Evolutionary conservation across 805 yeast genomes (phyloP).

Genomic region (Cyberlindnera xishuangbannaensis): DNA sequence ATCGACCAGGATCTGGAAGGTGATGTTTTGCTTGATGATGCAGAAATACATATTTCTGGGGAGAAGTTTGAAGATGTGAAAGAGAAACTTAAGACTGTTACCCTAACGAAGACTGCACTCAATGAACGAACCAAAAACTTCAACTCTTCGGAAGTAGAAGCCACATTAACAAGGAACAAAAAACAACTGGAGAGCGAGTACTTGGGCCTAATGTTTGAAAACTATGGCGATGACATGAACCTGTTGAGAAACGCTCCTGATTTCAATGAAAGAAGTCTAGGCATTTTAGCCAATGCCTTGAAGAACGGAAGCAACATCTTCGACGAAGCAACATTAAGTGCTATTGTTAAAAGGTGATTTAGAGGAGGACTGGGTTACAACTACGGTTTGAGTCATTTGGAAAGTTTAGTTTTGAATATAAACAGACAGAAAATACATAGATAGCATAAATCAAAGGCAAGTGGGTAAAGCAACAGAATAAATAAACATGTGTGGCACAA

Average conservation of each 20-base stretch:
- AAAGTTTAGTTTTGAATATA: not conserved
- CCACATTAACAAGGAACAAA: slow-evolving; percentile 26
- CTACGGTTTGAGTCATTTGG: not conserved
- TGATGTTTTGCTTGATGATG: slow-evolving; percentile 29
- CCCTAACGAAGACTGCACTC: slow-evolving; percentile 31
- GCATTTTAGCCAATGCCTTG: slow-evolving; percentile 19
- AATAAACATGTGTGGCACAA: no score
- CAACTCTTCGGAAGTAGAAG: slow-evolving; percentile 27
- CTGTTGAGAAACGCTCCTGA: slow-evolving; percentile 51
- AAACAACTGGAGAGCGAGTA: slow-evolving; percentile 43
- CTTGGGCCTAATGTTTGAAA: slow-evolving; percentile 48
- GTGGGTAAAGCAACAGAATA: no score
- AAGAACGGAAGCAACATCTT: slow-evolving; percentile 20
- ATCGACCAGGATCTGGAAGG: slow-evolving; percentile 15
- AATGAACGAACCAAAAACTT: slow-evolving; percentile 25
- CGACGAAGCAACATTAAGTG: slow-evolving; percentile 19
- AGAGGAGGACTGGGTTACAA: not conserved
- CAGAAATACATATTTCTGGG: slow-evolving; percentile 19
- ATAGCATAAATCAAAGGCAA: no score
- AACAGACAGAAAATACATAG: no score
- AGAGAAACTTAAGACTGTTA: slow-evolving; percentile 17
- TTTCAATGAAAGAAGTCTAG: slow-evolving; percentile 51
- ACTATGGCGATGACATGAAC: slow-evolving; percentile 42
- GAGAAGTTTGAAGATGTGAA: slow-evolving; percentile 13
- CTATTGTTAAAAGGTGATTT: slow-evolving; percentile 14